phyloP scores from a whole-genome alignment of 2,329 filamentous ascomycete species.

The Fusarium stilboides region DNA sequence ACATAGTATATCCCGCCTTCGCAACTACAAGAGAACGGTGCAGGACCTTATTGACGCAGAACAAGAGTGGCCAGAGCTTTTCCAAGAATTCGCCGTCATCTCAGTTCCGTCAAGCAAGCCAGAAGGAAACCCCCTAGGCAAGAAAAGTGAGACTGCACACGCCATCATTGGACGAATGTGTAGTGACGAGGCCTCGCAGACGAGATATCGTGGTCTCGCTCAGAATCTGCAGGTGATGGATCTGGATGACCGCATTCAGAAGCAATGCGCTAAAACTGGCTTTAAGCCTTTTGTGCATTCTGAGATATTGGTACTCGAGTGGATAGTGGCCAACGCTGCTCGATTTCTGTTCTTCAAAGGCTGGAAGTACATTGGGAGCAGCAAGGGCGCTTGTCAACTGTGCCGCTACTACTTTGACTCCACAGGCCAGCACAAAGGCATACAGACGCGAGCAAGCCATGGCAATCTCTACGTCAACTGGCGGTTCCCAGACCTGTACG shows the following conservation, averaged over 20 bases:
- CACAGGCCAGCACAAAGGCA: slow-evolving; percentile 24
- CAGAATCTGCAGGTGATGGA: slow-evolving; percentile 43
- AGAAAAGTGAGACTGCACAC: slow-evolving; percentile 34
- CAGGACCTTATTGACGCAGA: slow-evolving; percentile 41
- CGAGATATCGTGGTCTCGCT: slow-evolving; percentile 27
- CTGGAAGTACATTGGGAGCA: slow-evolving; percentile 58
- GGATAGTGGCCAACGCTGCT: slow-evolving; percentile 38
- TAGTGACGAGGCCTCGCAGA: background rate
- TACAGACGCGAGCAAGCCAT: slow-evolving; percentile 53
- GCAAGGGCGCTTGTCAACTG: slow-evolving; percentile 59
- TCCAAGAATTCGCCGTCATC: slow-evolving; percentile 50
- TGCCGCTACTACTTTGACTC: slow-evolving; percentile 57
- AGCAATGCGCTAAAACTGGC: slow-evolving; percentile 1
- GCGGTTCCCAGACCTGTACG: slow-evolving; percentile 55
- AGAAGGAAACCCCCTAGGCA: slow-evolving; percentile 32
- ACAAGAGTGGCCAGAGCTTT: slow-evolving; percentile 51
- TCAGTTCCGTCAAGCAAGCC: slow-evolving; percentile 48
- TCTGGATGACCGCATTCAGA: slow-evolving; percentile 47
- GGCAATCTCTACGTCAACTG: slow-evolving; percentile 59
- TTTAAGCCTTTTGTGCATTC: slow-evolving; percentile 56
- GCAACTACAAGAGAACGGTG: slow-evolving; percentile 40
- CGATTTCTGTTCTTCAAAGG: slow-evolving; percentile 50
- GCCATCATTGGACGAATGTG: slow-evolving; percentile 48
- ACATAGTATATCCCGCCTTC: slow-evolving; percentile 49
- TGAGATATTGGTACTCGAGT: slow-evolving; percentile 54